Evolutionary conservation across 441 rosid genomes (phyloP), one percentile per base, ranked within the genome.

Genomic region (Pelargonium citronellum): DNA sequence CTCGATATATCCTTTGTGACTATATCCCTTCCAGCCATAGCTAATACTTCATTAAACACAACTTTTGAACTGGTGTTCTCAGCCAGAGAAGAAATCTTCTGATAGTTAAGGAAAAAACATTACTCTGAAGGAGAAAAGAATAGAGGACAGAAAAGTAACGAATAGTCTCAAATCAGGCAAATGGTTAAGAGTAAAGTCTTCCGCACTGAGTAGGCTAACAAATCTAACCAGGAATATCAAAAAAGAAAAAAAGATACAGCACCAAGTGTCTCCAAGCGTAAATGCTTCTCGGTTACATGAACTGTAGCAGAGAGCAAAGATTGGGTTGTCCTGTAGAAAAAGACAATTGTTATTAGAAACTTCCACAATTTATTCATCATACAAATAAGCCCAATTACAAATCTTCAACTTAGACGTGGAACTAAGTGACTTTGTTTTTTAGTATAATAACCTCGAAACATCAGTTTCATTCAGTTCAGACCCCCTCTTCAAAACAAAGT

Each of bases 1-100:
- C 99, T 88, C 73, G 98, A 86, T 83, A 95, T 89, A 81, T 95
- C 98, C 86, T 95, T 95, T 15, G 99, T 95, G 78, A 83, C 82
- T 70, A 92, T 85, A 77, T 95, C 99, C 87, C 77, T 91, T 77
- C 87, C 98, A 73, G 99, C 95, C 80, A 90, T 74, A 69, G 86
- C 85, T 83, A 95, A 83, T 65, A 92, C 97, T 85, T 92, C 98
- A 76, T 87, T 80, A 69, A 95, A 92, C 69, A 91, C 97, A 74
- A 89, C 77, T 69, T 86, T 84, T 57, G 95, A 80, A 79, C 83
- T 85, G 58, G 98, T 95, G 81, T 80, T 86, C 80, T 95, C 99
- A 66, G 96, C 95, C 68, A 95, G 83, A 75, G 92, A 81, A 78
- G 91, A 89, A 67, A 91, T 86, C 99, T 95, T 75, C 46, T 66